phyloP scores from a whole-genome alignment of 768 basidiomycete species.

The Chiua virens region DNA sequence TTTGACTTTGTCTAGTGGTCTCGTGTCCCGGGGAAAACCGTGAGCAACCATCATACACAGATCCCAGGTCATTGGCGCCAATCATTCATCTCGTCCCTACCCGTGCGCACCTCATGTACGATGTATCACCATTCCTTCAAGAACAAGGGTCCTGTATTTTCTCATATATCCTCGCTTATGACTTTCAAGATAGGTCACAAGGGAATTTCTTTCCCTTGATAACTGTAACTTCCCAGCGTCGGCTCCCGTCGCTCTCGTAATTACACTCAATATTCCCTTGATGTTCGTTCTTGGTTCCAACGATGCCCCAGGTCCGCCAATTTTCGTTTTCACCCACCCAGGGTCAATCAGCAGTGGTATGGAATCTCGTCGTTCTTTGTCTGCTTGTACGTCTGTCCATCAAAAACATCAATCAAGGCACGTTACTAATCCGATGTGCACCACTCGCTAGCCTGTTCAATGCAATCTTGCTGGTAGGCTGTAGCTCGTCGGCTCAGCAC shows the following conservation, averaged over 20 bases:
- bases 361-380: background rate
- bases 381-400: slow-evolving; percentile 3
- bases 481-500: background rate
- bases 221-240: slow-evolving; percentile 10
- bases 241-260: background rate
- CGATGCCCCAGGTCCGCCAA: slow-evolving; percentile 30
- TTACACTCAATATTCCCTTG: slow-evolving; percentile 11
- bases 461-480: slow-evolving; percentile 3
- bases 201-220: slow-evolving; percentile 1
- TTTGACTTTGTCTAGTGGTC: too few relatives aligned
- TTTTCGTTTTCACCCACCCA: slow-evolving; percentile 76
- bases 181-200: background rate
- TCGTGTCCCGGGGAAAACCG: background rate
- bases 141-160: background rate
- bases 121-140: background rate
- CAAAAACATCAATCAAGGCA: slow-evolving; percentile 1
- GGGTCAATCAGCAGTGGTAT: slow-evolving; percentile 81
- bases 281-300: slow-evolving; percentile 29
- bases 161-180: background rate
- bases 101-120: background rate
- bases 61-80: slow-evolving; percentile 11
- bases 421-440: too few relatives aligned
- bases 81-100: slow-evolving; percentile 9
- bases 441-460: background rate
- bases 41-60: background rate